These are phyloP conservation scores for Penicillium pancosmium DNA, from an alignment of 495 filamentous ascomycete genomes.

Conservation along the genomic window DNA sequence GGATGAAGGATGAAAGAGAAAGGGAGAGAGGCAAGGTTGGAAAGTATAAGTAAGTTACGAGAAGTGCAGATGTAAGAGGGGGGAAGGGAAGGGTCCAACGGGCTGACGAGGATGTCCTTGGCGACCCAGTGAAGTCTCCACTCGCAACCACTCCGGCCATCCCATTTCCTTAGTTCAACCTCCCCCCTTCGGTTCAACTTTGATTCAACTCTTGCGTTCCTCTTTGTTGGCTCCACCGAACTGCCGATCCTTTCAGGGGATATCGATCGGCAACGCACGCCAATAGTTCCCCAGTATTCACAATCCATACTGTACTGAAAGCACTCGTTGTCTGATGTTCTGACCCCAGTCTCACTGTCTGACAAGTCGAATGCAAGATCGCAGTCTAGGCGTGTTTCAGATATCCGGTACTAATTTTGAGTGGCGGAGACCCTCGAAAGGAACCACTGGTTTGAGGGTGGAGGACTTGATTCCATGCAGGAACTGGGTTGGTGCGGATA, in stretches of 20 bases:
- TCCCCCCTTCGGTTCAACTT: neutral
- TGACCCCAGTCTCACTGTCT: conserved; percentile 11
- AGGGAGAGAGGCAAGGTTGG: neutral
- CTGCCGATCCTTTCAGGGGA: conserved; percentile 7
- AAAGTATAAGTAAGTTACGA: conserved; percentile 1
- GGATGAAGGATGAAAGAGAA: neutral
- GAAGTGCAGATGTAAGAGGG: neutral
- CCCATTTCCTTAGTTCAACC: neutral
- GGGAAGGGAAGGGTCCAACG: conserved; percentile 1
- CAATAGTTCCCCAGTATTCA: conserved; percentile 3
- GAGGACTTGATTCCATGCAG: neutral
- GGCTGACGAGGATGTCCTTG: neutral
- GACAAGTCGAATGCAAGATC: conserved; percentile 5
- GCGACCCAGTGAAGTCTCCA: neutral
- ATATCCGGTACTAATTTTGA: conserved; percentile 5
- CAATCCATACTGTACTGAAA: neutral
- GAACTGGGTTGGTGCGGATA: neutral
- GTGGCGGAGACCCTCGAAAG: conserved; percentile 4
- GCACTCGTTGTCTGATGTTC: conserved; percentile 4
- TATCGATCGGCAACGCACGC: conserved; percentile 3
- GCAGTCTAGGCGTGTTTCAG: conserved; percentile 11
- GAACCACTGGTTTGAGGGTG: conserved; percentile 6
- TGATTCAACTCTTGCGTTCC: neutral
- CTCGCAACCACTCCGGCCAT: too few relatives aligned
- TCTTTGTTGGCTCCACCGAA: conserved; percentile 3